These are phyloP conservation scores for Psilocybe cubensis DNA, from an alignment of 768 basidiomycete species.

Conservation along the genomic window DNA sequence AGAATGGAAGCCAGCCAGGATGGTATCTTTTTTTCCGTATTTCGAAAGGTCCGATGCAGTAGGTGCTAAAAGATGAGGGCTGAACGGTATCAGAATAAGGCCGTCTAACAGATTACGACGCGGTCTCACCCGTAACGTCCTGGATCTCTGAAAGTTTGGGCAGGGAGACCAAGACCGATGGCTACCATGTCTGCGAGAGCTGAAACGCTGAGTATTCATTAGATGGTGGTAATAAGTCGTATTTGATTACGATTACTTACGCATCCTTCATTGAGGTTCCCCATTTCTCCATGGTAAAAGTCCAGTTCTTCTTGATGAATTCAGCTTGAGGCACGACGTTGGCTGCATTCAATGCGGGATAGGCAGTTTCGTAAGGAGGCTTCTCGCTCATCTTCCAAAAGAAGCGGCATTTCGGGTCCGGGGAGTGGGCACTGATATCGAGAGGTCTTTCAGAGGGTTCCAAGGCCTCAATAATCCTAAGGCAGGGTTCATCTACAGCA, in stretches of 20 bases:
- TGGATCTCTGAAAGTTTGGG: conserved; percentile 73
- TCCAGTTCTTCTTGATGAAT: conserved; percentile 65
- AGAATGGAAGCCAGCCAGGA: conserved; percentile 92
- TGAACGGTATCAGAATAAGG: conserved; percentile 24
- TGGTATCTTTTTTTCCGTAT: conserved; percentile 78
- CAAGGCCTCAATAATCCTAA: conserved; percentile 75
- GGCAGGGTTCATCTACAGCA: conserved; percentile 82
- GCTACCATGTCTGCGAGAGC: conserved; percentile 89
- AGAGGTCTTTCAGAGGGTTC: conserved; percentile 83
- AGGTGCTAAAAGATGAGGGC: conserved; percentile 89
- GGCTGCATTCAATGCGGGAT: conserved; percentile 74
- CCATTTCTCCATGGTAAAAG: conserved; percentile 81
- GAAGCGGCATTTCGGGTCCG: conserved; percentile 95
- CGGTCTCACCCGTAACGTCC: conserved; percentile 80
- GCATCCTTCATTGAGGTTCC: conserved; percentile 86
- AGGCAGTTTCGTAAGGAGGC: conserved; percentile 80
- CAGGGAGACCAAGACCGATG: conserved; percentile 76
- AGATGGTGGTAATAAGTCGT: not conserved
- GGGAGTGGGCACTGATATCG: conserved; percentile 77
- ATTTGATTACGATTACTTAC: conserved; percentile 49
- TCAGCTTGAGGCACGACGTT: conserved; percentile 80
- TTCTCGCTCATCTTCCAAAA: conserved; percentile 83
- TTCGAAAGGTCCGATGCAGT: conserved; percentile 90
- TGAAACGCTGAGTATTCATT: conserved; percentile 60
- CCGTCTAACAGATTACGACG: not conserved